Base-by-base conservation (phyloP, 1,139 yeast species). In the Zygosaccharomyces sapae region DNA sequence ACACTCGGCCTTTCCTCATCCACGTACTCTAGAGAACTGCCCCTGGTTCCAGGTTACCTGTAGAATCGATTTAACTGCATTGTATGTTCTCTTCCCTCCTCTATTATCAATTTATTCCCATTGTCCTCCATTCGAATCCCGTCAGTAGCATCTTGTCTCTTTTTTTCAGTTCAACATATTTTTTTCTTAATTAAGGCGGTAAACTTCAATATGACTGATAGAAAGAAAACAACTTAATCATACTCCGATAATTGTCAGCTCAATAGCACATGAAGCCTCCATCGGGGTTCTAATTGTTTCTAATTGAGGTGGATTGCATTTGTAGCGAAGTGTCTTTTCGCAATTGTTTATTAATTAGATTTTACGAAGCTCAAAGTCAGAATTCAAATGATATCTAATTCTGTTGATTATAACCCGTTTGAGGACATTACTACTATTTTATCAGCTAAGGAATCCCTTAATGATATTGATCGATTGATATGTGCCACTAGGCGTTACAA, bases 401-500 rank as follows among this genome's bases (percentile, higher is more conserved):
- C 56, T 5, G 46, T 58, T 29, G 65, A 63, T 34, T 74, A 74
- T 49, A 68, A 72, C 50, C 76, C 77, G 1, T 55, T 65, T 5
- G 62, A 62, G 9, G 77, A 74, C 54, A 59, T 75, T 1, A 59
- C 59, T 13, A 61, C 65, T 22, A 59, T 67, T 22, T 56, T 74
- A n/a, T 60, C 57, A 29, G 62, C 74, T 2, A 76, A 80, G 3
- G 68, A 70, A 1, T 61, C 77, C 2, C 63, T 81, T 36, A 59
- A 65, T 0, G 79, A 76, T 30, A 59, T 83, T 9, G 80, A 81
- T 10, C 65, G 68, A 9, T 58, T 80, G 39, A 60, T 81, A 13
- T 56, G 56, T 12, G 68, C 67, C 43, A 68, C 71, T 2, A 69
- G 72, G 44, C 50, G 61, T 1, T 81, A 81, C 65, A 80, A 80